Evolutionary conservation across 129 eudicot genomes (phyloP).

Genomic region (Chrysanthemum makinoi): DNA sequence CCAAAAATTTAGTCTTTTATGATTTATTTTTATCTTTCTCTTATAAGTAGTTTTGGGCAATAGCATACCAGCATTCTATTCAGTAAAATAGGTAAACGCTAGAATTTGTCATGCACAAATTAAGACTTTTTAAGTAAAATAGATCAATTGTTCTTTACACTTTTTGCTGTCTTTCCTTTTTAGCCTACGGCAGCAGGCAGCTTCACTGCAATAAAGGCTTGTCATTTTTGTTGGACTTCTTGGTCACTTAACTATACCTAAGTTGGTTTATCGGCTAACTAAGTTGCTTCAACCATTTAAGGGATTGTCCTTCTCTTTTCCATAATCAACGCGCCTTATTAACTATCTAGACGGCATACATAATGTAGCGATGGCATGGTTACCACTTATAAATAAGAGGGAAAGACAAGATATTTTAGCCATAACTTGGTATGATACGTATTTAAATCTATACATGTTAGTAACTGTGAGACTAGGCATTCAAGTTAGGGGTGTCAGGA

Average conservation of each 20-base stretch:
- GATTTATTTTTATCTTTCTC: too few relatives aligned
- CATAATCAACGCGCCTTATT: background rate
- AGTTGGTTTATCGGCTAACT: background rate
- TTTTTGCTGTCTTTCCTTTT: background rate
- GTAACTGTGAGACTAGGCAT: too few relatives aligned
- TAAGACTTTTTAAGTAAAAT: background rate
- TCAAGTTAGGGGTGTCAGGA: too few relatives aligned
- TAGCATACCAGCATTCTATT: background rate
- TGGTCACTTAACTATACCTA: background rate
- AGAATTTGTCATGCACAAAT: background rate
- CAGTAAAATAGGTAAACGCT: background rate
- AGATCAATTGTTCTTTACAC: background rate
- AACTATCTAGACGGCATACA: background rate
- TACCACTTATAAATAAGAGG: background rate
- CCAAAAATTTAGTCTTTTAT: too few relatives aligned
- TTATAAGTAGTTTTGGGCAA: background rate
- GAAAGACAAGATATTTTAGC: background rate
- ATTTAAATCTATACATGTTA: too few relatives aligned
- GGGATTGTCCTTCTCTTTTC: background rate
- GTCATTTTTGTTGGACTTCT: background rate
- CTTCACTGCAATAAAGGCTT: background rate
- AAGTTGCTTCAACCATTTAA: background rate
- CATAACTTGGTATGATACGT: background rate
- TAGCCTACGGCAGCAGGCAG: background rate
- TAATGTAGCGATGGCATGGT: background rate